A percentile compares a stretch with the other conserved stretches of the same genome.
Evolutionary conservation across 331 rosid species (phyloP).

Genomic region (Saraca asoca): DNA sequence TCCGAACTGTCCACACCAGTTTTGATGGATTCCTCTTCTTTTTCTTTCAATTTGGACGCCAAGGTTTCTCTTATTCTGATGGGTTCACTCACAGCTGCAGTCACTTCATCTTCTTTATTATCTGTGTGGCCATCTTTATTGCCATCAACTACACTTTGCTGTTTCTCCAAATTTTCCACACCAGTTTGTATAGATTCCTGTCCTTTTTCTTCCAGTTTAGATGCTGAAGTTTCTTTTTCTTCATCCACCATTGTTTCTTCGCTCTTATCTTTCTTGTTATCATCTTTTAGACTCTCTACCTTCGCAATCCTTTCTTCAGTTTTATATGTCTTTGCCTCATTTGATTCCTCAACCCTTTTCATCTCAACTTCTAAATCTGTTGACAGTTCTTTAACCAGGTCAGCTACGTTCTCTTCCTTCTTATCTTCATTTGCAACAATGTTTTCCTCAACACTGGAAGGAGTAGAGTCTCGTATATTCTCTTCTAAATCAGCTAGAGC

Average conservation of each 20-base stretch:
- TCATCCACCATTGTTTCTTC: no score
- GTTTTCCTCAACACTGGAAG: slow-evolving; percentile 28
- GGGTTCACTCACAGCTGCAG: slow-evolving; percentile 40
- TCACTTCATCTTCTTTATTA: slow-evolving; percentile 47
- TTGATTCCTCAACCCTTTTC: slow-evolving; percentile 44
- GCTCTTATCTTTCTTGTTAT: neutral
- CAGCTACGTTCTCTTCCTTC: slow-evolving; percentile 41
- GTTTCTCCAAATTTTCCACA: no score
- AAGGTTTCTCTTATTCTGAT: slow-evolving; percentile 54
- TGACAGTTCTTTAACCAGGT: slow-evolving; percentile 37
- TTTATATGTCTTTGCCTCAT: slow-evolving; percentile 31
- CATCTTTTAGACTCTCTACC: slow-evolving; percentile 37
- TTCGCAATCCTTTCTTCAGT: slow-evolving; percentile 41
- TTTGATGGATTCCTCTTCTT: slow-evolving; percentile 46
- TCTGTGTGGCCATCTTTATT: slow-evolving; percentile 33
- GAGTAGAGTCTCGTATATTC: slow-evolving; percentile 28
- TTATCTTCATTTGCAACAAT: slow-evolving; percentile 33
- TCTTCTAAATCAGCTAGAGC: slow-evolving; percentile 25
- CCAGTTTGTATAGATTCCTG: no score
- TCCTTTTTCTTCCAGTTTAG: no score
- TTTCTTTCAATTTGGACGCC: slow-evolving; percentile 52
- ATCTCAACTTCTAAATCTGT: slow-evolving; percentile 42
- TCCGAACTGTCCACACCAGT: slow-evolving; percentile 34
- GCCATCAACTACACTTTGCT: slow-evolving; percentile 34
- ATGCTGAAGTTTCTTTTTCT: no score